Base-by-base conservation (phyloP, 805 yeast genomes). In the Myxozyma udenii region DNA sequence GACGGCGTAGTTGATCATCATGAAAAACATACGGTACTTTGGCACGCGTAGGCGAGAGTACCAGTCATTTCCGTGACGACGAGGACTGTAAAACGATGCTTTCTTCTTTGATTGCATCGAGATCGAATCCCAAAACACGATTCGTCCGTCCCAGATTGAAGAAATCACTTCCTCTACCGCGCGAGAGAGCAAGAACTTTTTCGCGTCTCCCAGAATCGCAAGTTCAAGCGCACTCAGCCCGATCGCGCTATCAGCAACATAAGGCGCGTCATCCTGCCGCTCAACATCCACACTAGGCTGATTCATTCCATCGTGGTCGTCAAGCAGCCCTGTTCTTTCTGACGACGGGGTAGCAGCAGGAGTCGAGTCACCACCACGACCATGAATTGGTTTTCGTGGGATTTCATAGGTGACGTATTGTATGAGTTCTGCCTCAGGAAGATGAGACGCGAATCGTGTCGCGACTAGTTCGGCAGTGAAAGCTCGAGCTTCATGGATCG, bases 121-220 rank as follows among this genome's bases (percentile, higher is more conserved):
- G 35, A 67, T 67, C 18, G 51, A 55, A 36, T 66, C 62, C 71
- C 71, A 67, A 33, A 65, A 66, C 24, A 67, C 69, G 37, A 67
- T 64, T n/a, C 60, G 51, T 12, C 70, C 70, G 14, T 55, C 60
- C 70, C 70, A 67, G 11, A 67, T 58, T 2, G 63, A 61, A 14
- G 51, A 37, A 19, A 67, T 48, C 11, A 67, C 55, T 18, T 64
- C 47, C 41, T 64, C 63, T 21, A 67, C 62, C 1, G 67, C 57
- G 3, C 61, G 58, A 1, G 68, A 53, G 12, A 62, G 46, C 16
- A 67, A 50, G 37, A 67, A 67, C 37, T 63, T 61, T 40, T 59
- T 55, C 1, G 68, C 68, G n/a, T 53, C 61, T 14, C 58, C 61
- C n/a, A 63, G 42, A 9, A 63, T 54, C 2, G 67, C 67, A n/a